Percentiles rank a stretch among this genome's conserved stretches.
phyloP scores from a whole-genome alignment of 1,284 basidiomycete species.

The Heterobasidion annosum region DNA sequence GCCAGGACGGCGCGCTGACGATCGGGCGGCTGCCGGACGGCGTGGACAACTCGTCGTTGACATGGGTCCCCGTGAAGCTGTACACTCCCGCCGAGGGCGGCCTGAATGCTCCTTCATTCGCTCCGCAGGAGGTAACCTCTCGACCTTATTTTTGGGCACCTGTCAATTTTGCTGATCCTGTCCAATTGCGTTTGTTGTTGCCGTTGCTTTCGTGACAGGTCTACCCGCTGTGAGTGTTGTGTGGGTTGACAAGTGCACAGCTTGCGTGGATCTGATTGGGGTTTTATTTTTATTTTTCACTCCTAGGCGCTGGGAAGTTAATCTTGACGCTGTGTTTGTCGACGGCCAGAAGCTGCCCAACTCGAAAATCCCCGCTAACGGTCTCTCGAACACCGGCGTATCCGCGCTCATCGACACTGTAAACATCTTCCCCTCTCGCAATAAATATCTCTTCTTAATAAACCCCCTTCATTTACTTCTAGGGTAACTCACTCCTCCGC shows the following conservation, averaged over 20 bases:
- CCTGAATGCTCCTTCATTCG: constrained; percentile 19
- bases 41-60: constrained; percentile 21
- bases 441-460: not conserved
- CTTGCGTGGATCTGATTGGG: not conserved
- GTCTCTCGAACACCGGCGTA: not conserved
- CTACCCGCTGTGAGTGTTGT: constrained; percentile 21
- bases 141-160: too few relatives aligned
- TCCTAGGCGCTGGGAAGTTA: constrained; percentile 36
- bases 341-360: constrained; percentile 37
- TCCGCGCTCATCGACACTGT: constrained; percentile 47
- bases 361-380: constrained; percentile 24
- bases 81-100: constrained; percentile 27
- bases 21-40: constrained; percentile 28
- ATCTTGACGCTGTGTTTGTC: constrained; percentile 45
- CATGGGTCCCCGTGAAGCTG: constrained; percentile 29
- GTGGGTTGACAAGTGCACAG: too few relatives aligned
- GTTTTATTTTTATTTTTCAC: not conserved
- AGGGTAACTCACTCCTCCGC: constrained; percentile 30
- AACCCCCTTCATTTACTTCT: not conserved
- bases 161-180: too few relatives aligned
- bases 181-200: not conserved
- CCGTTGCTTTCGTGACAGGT: constrained; percentile 3
- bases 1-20: constrained; percentile 26
- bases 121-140: constrained; percentile 18
- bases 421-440: constrained; percentile 8